Evolutionary conservation across 306 rosid genomes (phyloP).

Genomic region (Corylus americana): DNA sequence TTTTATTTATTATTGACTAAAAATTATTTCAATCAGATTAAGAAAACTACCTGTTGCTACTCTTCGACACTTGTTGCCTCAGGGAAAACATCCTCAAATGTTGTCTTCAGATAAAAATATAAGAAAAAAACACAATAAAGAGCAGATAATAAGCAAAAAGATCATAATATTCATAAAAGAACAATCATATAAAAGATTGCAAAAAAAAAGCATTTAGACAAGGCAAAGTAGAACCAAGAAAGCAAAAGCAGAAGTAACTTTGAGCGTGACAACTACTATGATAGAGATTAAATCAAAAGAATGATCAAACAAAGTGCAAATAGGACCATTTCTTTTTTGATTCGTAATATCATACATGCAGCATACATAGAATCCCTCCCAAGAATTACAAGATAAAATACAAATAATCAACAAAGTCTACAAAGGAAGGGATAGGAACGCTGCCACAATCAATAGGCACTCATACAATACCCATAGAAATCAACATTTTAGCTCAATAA

Average conservation of each 20-base stretch:
- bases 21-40: not conserved
- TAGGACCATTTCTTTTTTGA: not conserved
- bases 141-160: constrained; percentile 36
- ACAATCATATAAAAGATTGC: not conserved
- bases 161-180: not conserved
- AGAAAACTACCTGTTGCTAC: constrained; percentile 85
- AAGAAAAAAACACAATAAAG: constrained; percentile 10
- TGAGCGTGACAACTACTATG: not conserved
- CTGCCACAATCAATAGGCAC: too few relatives aligned
- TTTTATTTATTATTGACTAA: too few relatives aligned
- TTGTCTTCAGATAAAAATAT: constrained; percentile 56
- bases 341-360: too few relatives aligned
- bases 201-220: not conserved
- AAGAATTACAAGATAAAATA: too few relatives aligned
- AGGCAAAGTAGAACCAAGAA: constrained; percentile 11
- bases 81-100: constrained; percentile 97
- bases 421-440: too few relatives aligned
- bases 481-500: too few relatives aligned
- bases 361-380: too few relatives aligned
- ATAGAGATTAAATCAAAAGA: constrained; percentile 18
- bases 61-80: constrained; percentile 96
- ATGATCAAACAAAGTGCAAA: constrained; percentile 15
- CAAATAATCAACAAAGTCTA: too few relatives aligned
- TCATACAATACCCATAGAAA: too few relatives aligned
- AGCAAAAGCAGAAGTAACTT: constrained; percentile 5